Percentiles rank a stretch among this genome's conserved stretches.
These are phyloP conservation scores for Piloderma croceum DNA, from an alignment of 768 basidiomycete species.

Conservation along the genomic window DNA sequence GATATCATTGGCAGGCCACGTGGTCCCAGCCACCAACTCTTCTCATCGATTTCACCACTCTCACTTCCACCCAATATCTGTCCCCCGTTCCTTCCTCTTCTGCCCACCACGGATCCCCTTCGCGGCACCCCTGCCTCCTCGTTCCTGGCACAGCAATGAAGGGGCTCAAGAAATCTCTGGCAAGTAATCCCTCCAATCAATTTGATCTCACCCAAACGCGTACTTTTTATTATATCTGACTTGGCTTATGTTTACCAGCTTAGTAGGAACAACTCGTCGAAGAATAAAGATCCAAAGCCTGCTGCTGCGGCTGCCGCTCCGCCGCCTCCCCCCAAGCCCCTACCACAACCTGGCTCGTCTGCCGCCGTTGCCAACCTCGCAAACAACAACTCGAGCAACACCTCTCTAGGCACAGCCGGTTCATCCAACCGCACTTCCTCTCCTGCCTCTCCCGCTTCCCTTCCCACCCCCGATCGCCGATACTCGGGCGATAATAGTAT, in stretches of 20 bases:
- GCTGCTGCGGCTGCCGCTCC: conserved; percentile 36
- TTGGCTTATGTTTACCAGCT: conserved; percentile 39
- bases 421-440: conserved; percentile 40
- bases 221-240: conserved; percentile 18
- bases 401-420: conserved; percentile 37
- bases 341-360: not conserved
- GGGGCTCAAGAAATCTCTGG: conserved; percentile 79
- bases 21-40: too few relatives aligned
- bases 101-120: too few relatives aligned
- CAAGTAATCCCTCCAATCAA: conserved; percentile 30
- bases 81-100: too few relatives aligned
- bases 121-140: too few relatives aligned
- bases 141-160: conserved; percentile 65
- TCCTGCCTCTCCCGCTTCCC: conserved; percentile 30
- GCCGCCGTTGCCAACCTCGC: conserved; percentile 14
- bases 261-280: conserved; percentile 61
- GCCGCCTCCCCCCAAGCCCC: conserved; percentile 52
- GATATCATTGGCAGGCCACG: too few relatives aligned
- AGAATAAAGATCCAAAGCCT: conserved; percentile 65
- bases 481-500: conserved; percentile 42
- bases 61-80: too few relatives aligned
- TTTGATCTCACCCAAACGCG: conserved; percentile 12
- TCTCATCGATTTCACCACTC: too few relatives aligned
- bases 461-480: conserved; percentile 55
- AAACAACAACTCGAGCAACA: conserved; percentile 32